Evolutionary conservation across 768 basidiomycete genomes (phyloP), one percentile per base, ranked within the genome.

Genomic region (Russula sp.): DNA sequence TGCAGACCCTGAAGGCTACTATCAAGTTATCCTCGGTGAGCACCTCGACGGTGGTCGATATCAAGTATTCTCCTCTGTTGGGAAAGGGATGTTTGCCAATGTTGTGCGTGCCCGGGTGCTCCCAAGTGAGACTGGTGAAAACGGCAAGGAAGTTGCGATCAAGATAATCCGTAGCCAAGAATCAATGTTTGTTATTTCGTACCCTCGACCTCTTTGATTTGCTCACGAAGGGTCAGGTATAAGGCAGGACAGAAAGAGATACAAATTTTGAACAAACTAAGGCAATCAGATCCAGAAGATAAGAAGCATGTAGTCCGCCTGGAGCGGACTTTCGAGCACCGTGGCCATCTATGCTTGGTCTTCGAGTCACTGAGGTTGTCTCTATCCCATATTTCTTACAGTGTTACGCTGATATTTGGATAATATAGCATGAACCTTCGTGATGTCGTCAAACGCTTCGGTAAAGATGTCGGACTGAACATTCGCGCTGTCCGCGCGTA

Each of bases 401-500:
- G 14, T 47, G 3, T 44, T 32, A 3, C 31, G 44, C 67, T 71
- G 31, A 57, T 49, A 39, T 59, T 34, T 59, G 18, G 64, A 9
- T 37, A 16, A 18, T 57, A 39, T 59, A 97, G 95, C 70, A 97
- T 98, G 94, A 99, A 99, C 71, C 82, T 99, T 22, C 91, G 96
- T 61, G 97, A 98, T 61, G 94, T 98, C 44, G 89, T 98, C 62
- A 98, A 98, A 75, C 88, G 94, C 20, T 98, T 98, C 73, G 97
- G 97, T 50, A 98, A 98, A 73, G 94, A 99, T 69, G 89, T 99
- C 60, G 97, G 97, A 16, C 77, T 99, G 27, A 97, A 98, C 70
- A 89, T 98, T 70, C 85, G 87, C 68, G 97, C 97, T 55, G 97
- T 99, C n/a, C 85, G 96, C 68, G 94, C 95, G n/a, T 99, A 99